A percentile compares a stretch with the other conserved stretches of the same genome.
These are phyloP conservation scores for Boletellus sp. DNA, from an alignment of 768 basidiomycete species.

Conservation along the genomic window DNA sequence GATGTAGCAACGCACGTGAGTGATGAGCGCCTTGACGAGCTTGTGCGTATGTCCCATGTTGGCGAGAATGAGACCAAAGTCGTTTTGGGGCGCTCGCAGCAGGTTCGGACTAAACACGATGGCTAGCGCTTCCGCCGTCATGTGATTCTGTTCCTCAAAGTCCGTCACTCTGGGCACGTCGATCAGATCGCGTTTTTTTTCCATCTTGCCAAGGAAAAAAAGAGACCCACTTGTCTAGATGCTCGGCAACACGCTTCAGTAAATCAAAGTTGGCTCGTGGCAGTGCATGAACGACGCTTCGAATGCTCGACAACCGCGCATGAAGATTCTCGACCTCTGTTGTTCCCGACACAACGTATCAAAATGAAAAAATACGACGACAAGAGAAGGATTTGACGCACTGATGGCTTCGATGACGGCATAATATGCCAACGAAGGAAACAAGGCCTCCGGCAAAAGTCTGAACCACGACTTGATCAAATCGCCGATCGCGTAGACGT, in stretches of 20 bases:
- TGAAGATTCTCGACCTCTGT: constrained; percentile 72
- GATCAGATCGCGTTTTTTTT: not conserved
- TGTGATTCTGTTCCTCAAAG: constrained; percentile 84
- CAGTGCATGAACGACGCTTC: constrained; percentile 62
- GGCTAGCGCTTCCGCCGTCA: constrained; percentile 81
- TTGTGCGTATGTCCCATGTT: constrained; percentile 79
- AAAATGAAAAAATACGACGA: not conserved
- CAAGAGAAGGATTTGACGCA: constrained; percentile 39
- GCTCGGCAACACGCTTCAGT: constrained; percentile 75
- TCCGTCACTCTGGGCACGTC: constrained; percentile 64
- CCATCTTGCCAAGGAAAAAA: not conserved
- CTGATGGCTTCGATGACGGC: constrained; percentile 70
- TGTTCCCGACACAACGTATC: not conserved
- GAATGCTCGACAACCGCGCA: constrained; percentile 58
- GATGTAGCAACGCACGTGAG: constrained; percentile 51
- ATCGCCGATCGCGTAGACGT: constrained; percentile 82
- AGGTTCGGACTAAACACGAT: constrained; percentile 86
- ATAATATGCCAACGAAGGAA: constrained; percentile 65
- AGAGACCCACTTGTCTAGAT: constrained; percentile 71
- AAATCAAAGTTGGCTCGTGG: constrained; percentile 75
- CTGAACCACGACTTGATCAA: constrained; percentile 86
- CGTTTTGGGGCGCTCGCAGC: constrained; percentile 71
- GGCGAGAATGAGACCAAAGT: constrained; percentile 71
- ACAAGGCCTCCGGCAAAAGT: constrained; percentile 72
- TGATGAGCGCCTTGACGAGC: constrained; percentile 72